Percentiles rank a stretch among this genome's conserved stretches.
Conservation (phyloP, 768 basidiomycete species). For the Amanita jacksonii region DNA sequence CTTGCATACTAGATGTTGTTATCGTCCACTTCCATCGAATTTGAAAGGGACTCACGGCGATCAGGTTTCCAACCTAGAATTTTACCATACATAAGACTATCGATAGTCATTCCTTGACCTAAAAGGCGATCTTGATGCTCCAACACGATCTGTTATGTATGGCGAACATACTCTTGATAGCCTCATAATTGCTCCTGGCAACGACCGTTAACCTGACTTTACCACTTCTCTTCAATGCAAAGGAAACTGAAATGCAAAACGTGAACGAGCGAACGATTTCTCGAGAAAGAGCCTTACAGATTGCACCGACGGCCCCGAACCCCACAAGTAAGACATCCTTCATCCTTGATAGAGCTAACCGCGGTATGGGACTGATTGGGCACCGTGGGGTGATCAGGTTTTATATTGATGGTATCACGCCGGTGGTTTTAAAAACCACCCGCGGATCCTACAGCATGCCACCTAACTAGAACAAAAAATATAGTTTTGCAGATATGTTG, state of each 20-base stretch:
- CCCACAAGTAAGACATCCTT: constrained; percentile 54
- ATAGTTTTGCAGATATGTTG: too few species aligned
- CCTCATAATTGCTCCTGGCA: constrained; percentile 59
- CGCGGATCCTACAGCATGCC: too few species aligned
- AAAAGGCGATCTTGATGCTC: background rate
- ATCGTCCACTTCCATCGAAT: background rate
- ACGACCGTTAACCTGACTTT: constrained; percentile 60
- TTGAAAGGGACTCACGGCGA: constrained; percentile 39
- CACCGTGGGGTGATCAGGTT: too few species aligned
- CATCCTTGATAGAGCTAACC: background rate
- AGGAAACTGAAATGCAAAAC: constrained; percentile 31
- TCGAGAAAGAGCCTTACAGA: constrained; percentile 34
- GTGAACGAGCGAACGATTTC: background rate
- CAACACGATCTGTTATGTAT: background rate
- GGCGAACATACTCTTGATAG: constrained; percentile 32
- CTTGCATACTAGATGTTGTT: constrained; percentile 35
- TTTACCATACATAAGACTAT: constrained; percentile 51
- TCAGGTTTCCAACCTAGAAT: constrained; percentile 54
- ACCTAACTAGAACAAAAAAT: too few species aligned
- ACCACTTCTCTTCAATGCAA: constrained; percentile 46
- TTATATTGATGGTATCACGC: too few species aligned
- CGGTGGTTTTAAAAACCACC: too few species aligned
- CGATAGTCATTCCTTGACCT: constrained; percentile 48
- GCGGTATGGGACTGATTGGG: too few species aligned
- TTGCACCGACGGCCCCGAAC: constrained; percentile 55